Percentiles rank a stretch among this genome's conserved stretches.
These are phyloP conservation scores for Cyclotella sp. DNA, from an alignment of 108 stramenopile genomes.

Conservation along the genomic window DNA sequence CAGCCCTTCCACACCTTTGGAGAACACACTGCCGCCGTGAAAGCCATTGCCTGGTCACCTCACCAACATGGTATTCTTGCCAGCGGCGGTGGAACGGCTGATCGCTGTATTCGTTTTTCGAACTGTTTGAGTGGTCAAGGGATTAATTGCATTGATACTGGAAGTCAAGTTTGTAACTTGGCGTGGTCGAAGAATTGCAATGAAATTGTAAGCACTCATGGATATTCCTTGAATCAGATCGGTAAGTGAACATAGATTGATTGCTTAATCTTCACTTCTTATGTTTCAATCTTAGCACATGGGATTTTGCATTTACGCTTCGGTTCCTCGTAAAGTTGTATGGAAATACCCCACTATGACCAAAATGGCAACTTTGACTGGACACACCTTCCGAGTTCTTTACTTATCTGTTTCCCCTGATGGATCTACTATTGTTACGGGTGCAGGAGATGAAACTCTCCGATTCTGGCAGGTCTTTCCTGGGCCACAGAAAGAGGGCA, in stretches of 20 bases:
- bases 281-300: background rate
- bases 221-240: constrained; percentile 95
- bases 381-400: constrained; percentile 96
- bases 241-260: constrained; percentile 58
- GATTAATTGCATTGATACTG: constrained; percentile 94
- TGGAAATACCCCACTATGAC: constrained; percentile 93
- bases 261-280: background rate
- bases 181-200: constrained; percentile 96
- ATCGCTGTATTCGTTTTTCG: constrained; percentile 98
- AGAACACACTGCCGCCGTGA: constrained; percentile 98
- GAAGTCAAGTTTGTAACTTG: constrained; percentile 97
- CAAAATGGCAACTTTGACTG: constrained; percentile 96
- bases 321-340: constrained; percentile 48
- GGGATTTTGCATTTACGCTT: background rate
- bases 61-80: constrained; percentile 97
- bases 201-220: constrained; percentile 98
- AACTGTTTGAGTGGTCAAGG: constrained; percentile 90
- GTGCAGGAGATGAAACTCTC: constrained; percentile 99
- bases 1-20: constrained; percentile 72
- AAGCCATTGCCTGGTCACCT: constrained; percentile 99
- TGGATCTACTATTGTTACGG: constrained; percentile 97
- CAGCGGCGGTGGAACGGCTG: constrained; percentile 98
- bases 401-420: constrained; percentile 97
- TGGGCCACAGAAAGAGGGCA: constrained; percentile 83
- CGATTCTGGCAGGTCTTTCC: constrained; percentile 99